These are phyloP conservation scores for Penicillium subrubescens DNA, from an alignment of 495 filamentous ascomycete species.

Conservation along the genomic window DNA sequence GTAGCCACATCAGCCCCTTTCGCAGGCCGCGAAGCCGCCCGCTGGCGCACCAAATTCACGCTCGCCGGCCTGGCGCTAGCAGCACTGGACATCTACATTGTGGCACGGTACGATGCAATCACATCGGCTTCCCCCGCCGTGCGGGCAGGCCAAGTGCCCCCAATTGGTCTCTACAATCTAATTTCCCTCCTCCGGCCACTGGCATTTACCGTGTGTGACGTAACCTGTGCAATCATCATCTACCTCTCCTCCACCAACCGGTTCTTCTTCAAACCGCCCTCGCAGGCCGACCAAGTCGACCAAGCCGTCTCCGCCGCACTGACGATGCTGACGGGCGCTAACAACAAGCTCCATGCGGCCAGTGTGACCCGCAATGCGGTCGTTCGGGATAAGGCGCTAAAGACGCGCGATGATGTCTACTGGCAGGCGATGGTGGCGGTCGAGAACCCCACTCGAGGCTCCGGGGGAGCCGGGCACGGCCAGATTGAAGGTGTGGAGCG, in stretches of 20 bases:
- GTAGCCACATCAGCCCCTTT: constrained; percentile 59
- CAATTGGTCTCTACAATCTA: constrained; percentile 64
- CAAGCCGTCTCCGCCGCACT: constrained; percentile 42
- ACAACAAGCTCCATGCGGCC: constrained; percentile 53
- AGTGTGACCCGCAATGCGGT: constrained; percentile 60
- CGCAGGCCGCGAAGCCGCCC: constrained; percentile 55
- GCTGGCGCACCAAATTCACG: constrained; percentile 72
- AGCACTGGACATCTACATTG: constrained; percentile 62
- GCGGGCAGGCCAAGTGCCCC: constrained; percentile 37
- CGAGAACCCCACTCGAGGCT: constrained; percentile 32
- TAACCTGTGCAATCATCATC: constrained; percentile 58
- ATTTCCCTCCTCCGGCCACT: constrained; percentile 61
- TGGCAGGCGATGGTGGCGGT: constrained; percentile 54
- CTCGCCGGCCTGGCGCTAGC: constrained; percentile 62
- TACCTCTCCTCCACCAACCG: constrained; percentile 80
- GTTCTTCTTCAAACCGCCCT: constrained; percentile 55
- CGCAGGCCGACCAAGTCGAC: constrained; percentile 48
- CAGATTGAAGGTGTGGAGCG: constrained; percentile 15
- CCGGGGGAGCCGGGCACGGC: constrained; percentile 23
- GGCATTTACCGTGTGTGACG: constrained; percentile 62
- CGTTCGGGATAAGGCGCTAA: constrained; percentile 56
- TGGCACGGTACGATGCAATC: constrained; percentile 63
- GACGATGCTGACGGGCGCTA: constrained; percentile 44
- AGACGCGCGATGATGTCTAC: constrained; percentile 57
- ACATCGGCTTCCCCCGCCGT: constrained; percentile 44